Conservation (phyloP, 768 basidiomycete species). For the Phanerochaete sordida region DNA sequence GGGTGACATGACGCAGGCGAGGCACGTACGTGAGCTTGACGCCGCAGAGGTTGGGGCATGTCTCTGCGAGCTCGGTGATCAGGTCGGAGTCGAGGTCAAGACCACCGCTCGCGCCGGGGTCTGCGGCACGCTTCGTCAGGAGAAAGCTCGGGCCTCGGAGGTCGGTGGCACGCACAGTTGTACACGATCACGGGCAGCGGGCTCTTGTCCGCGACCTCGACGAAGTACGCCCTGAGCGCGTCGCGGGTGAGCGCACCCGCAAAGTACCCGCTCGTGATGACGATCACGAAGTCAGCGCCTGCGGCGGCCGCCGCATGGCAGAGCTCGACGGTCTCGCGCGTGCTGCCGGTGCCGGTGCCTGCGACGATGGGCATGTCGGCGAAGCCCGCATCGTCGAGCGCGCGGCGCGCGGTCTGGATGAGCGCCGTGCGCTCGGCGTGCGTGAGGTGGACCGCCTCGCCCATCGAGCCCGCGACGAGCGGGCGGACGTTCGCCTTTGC, state of each 20-base stretch:
- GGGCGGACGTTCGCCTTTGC: constrained; percentile 40
- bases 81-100: constrained; percentile 90
- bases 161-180: constrained; percentile 58
- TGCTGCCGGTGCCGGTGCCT: constrained; percentile 83
- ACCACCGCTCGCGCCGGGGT: constrained; percentile 83
- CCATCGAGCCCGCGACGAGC: constrained; percentile 38
- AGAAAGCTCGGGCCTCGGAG: not conserved
- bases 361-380: constrained; percentile 63
- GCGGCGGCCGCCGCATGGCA: constrained; percentile 74
- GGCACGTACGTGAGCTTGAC: constrained; percentile 82
- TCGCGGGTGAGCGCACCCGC: constrained; percentile 63
- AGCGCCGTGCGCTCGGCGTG: constrained; percentile 31
- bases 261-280: constrained; percentile 86
- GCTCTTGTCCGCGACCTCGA: constrained; percentile 73
- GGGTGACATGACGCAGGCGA: not conserved
- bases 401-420: constrained; percentile 45
- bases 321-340: constrained; percentile 76
- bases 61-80: constrained; percentile 72
- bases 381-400: constrained; percentile 66
- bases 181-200: constrained; percentile 88
- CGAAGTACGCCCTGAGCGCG: constrained; percentile 78
- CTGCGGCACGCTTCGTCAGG: constrained; percentile 32
- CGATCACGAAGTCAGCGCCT: constrained; percentile 85
- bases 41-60: constrained; percentile 76
- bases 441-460: constrained; percentile 46